phyloP scores from a whole-genome alignment of 148 eudicot species.

The Heliamphora exappendiculata region DNA sequence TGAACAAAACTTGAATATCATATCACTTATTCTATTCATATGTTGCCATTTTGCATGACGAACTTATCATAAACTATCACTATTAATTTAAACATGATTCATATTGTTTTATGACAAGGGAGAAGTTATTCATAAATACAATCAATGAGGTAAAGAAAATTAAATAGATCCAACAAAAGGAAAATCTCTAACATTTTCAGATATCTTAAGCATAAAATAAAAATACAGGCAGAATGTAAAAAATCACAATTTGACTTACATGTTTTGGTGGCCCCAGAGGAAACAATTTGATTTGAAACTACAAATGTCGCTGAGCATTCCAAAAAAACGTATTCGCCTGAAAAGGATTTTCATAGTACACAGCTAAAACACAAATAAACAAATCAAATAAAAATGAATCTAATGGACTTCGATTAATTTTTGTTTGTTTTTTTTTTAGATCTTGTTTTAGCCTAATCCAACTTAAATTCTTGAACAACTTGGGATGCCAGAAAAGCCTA shows the following conservation, averaged over 20 bases:
- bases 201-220: conserved; percentile 5
- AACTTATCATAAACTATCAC: no score
- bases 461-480: neutral
- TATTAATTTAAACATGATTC: no score
- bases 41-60: no score
- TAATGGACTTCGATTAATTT: neutral
- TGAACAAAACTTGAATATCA: no score
- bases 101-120: no score
- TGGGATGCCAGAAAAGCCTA: neutral
- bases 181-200: no score
- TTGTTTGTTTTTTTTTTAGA: neutral
- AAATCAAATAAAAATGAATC: neutral
- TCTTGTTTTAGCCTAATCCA: neutral
- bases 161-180: no score
- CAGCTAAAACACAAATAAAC: neutral
- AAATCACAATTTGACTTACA: conserved; percentile 46
- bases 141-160: no score
- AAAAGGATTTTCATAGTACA: neutral
- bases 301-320: conserved; percentile 57
- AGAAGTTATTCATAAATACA: no score
- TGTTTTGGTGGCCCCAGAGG: conserved; percentile 53
- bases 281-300: conserved; percentile 67
- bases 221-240: neutral
- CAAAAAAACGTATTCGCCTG: conserved; percentile 91
- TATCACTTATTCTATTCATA: no score